These are phyloP conservation scores for Kluyveromyces starmeri DNA, from an alignment of 805 yeast genomes.

Conservation along the genomic window DNA sequence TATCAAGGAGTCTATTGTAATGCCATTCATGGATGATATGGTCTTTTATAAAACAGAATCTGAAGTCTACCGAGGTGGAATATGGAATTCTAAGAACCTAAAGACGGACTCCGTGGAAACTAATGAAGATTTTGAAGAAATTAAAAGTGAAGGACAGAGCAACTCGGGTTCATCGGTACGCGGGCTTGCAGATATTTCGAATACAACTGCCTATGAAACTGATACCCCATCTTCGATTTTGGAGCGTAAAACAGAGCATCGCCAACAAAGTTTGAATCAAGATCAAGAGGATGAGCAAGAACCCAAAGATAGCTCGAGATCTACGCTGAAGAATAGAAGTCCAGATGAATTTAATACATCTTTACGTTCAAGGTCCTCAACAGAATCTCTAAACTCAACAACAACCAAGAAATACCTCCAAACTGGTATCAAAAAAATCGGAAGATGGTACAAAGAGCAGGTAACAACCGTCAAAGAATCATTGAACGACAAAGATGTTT, in stretches of 20 bases:
- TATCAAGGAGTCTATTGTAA: slow-evolving; percentile 66
- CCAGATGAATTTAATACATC: slow-evolving; percentile 16
- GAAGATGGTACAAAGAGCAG: slow-evolving; percentile 52
- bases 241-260: not conserved
- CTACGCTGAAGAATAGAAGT: slow-evolving; percentile 18
- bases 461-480: slow-evolving; percentile 1
- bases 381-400: slow-evolving; percentile 11
- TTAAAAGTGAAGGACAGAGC: slow-evolving; percentile 1
- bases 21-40: slow-evolving; percentile 85
- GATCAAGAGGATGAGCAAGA: not conserved
- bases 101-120: slow-evolving; percentile 7
- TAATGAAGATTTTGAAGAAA: slow-evolving; percentile 4
- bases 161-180: not conserved
- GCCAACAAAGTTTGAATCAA: not conserved
- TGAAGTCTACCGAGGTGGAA: slow-evolving; percentile 84
- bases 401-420: slow-evolving; percentile 33
- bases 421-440: slow-evolving; percentile 47
- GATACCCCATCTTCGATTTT: not conserved
- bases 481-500: not conserved
- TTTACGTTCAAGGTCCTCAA: slow-evolving; percentile 9
- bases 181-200: not conserved
- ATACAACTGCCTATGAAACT: not conserved
- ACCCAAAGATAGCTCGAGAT: not conserved
- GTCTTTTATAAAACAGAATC: slow-evolving; percentile 54
- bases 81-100: slow-evolving; percentile 48